These are phyloP conservation scores for Metarhizium rileyi DNA, from an alignment of 2,329 filamentous ascomycete genomes.

Conservation along the genomic window DNA sequence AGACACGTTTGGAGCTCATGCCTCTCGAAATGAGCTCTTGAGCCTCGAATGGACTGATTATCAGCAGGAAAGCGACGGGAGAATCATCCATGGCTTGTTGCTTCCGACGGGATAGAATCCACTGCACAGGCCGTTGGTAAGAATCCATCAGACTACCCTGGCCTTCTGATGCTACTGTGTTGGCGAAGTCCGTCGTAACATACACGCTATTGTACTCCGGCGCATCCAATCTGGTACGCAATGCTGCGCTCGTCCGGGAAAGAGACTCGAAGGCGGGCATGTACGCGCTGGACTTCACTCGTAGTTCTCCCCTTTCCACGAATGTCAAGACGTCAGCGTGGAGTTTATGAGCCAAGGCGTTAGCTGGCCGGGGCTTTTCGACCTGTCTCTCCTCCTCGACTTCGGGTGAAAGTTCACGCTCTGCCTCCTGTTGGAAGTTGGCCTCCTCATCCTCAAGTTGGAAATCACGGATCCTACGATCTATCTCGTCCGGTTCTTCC, in stretches of 20 bases:
- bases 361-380: slow-evolving; percentile 30
- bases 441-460: background rate
- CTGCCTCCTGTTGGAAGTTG: slow-evolving; percentile 45
- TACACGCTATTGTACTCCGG: slow-evolving; percentile 8
- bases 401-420: slow-evolving; percentile 57
- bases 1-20: slow-evolving; percentile 18
- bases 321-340: slow-evolving; percentile 28
- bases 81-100: background rate
- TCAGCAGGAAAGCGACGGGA: slow-evolving; percentile 25
- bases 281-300: background rate
- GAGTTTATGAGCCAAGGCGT: slow-evolving; percentile 30
- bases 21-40: slow-evolving; percentile 37
- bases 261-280: slow-evolving; percentile 13
- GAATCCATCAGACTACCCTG: slow-evolving; percentile 8
- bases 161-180: slow-evolving; percentile 1
- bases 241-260: slow-evolving; percentile 10
- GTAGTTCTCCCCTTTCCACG: slow-evolving; percentile 5
- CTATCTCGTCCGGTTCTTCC: background rate
- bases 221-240: slow-evolving; percentile 5
- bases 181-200: slow-evolving; percentile 13
- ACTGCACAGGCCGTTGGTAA: slow-evolving; percentile 16
- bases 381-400: slow-evolving; percentile 49
- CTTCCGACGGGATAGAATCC: slow-evolving; percentile 10
- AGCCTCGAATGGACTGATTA: slow-evolving; percentile 54
- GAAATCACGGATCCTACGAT: background rate